A percentile compares a stretch with the other conserved stretches of the same genome.
Conservation (phyloP, 2,329 filamentous ascomycete genomes). For the Cytospora piceicola region DNA sequence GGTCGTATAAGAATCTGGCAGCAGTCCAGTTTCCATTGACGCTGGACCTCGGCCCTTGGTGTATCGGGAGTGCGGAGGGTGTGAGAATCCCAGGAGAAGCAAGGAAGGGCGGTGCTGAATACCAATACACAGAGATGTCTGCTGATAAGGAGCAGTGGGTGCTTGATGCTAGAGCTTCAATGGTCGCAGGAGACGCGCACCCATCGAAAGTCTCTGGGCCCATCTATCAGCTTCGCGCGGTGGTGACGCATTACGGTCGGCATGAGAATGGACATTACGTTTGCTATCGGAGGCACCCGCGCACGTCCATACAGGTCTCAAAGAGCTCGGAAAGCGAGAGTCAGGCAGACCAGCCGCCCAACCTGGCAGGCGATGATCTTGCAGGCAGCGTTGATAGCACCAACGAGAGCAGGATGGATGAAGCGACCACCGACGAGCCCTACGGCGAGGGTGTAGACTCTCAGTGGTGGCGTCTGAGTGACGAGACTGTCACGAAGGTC, state of each 20-base stretch:
- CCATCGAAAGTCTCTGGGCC: conserved; percentile 59
- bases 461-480: conserved; percentile 90
- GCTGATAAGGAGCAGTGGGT: conserved; percentile 67
- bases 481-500: conserved; percentile 79
- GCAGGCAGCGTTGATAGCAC: conserved; percentile 30
- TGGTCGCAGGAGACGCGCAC: conserved; percentile 64
- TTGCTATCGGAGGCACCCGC: conserved; percentile 77
- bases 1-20: conserved; percentile 82
- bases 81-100: conserved; percentile 13
- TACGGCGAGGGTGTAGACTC: conserved; percentile 42
- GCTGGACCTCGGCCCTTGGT: conserved; percentile 84
- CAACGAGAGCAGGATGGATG: conserved; percentile 22
- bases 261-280: conserved; percentile 98
- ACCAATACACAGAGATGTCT: conserved; percentile 34
- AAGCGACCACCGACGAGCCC: conserved; percentile 32
- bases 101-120: conserved; percentile 29
- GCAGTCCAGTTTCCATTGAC: conserved; percentile 74
- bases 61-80: conserved; percentile 64
- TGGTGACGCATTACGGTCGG: conserved; percentile 85
- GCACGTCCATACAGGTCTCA: conserved; percentile 58
- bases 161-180: conserved; percentile 69
- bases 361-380: conserved; percentile 37
- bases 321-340: conserved; percentile 21
- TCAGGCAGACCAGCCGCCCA: conserved; percentile 28
- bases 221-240: conserved; percentile 78